Percentiles rank a stretch among this genome's conserved stretches.
Evolutionary conservation across 2,329 filamentous ascomycete species (phyloP).

Genomic region (Leptodontidium sp.): DNA sequence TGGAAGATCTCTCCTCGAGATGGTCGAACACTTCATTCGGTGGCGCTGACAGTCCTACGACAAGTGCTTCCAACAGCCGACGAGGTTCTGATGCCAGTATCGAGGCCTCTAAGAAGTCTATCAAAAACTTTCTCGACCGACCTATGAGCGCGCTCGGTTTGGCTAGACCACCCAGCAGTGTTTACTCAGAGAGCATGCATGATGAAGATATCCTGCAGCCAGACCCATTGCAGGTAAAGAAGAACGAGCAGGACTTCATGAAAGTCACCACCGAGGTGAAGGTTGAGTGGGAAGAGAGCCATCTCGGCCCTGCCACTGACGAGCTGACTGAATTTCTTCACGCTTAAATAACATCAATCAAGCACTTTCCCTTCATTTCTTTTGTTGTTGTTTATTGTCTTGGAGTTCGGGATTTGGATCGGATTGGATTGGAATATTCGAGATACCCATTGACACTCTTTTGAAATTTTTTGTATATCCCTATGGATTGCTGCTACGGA

Average conservation of each 20-base stretch:
- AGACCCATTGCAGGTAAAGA: conserved; percentile 30
- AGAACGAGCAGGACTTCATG: conserved; percentile 30
- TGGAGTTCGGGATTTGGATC: conserved; percentile 2
- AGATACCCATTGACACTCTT: conserved; percentile 19
- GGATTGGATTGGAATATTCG: neutral
- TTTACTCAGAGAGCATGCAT: conserved; percentile 33
- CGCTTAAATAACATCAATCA: neutral
- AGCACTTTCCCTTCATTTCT: neutral
- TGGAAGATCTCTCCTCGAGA: conserved; percentile 33
- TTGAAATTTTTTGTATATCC: neutral
- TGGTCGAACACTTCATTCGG: conserved; percentile 38
- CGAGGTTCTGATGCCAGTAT: conserved; percentile 29
- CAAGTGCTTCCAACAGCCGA: conserved; percentile 28
- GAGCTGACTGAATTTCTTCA: conserved; percentile 27
- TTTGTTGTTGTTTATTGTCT: neutral
- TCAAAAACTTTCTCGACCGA: conserved; percentile 34
- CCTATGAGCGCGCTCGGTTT: conserved; percentile 29
- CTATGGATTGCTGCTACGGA: neutral
- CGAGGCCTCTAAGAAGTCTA: conserved; percentile 29
- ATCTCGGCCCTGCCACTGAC: conserved; percentile 19
- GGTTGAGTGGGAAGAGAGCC: conserved; percentile 31
- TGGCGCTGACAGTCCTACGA: conserved; percentile 28
- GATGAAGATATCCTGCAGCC: conserved; percentile 29
- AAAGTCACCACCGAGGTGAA: conserved; percentile 32
- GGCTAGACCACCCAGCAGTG: conserved; percentile 28